Percentiles rank a stretch among this genome's conserved stretches.
Evolutionary conservation across 805 yeast genomes (phyloP).

Genomic region (Candida lessepsii): DNA sequence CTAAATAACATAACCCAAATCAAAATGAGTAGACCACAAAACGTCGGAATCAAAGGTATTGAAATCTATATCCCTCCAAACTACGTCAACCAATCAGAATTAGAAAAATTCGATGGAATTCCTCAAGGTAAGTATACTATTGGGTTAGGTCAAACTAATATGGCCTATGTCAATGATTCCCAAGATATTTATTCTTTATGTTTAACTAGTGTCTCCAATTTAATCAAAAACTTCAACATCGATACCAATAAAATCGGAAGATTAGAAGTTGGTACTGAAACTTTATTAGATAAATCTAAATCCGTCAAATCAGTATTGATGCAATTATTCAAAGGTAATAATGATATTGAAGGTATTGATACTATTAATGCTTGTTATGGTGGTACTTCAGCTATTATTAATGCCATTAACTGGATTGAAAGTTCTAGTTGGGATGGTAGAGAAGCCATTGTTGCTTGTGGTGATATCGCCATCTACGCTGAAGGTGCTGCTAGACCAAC

Average conservation of each 20-base stretch:
- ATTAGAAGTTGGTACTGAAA: slow-evolving; percentile 97
- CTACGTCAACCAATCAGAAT: slow-evolving; percentile 78
- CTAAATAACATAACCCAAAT: not conserved
- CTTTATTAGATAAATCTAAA: slow-evolving; percentile 93
- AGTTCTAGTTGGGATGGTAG: slow-evolving; percentile 97
- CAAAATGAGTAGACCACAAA: slow-evolving; percentile 35
- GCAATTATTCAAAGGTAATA: slow-evolving; percentile 87
- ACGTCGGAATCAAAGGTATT: slow-evolving; percentile 95
- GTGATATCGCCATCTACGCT: slow-evolving; percentile 96
- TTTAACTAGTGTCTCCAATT: slow-evolving; percentile 79
- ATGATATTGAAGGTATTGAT: slow-evolving; percentile 94
- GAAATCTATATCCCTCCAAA: slow-evolving; percentile 81
- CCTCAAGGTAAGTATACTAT: slow-evolving; percentile 96
- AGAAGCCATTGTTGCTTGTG: slow-evolving; percentile 94
- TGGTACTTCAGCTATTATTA: slow-evolving; percentile 93
- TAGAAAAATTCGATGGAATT: slow-evolving; percentile 82
- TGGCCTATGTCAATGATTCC: slow-evolving; percentile 96
- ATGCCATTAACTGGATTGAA: slow-evolving; percentile 94
- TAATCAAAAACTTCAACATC: slow-evolving; percentile 77
- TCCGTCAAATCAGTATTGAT: slow-evolving; percentile 93
- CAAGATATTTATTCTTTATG: slow-evolving; percentile 95
- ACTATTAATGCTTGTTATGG: slow-evolving; percentile 98
- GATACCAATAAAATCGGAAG: slow-evolving; percentile 85
- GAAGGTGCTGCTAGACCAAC: slow-evolving; percentile 99
- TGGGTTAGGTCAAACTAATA: slow-evolving; percentile 97